Conservation (phyloP, 306 rosid genomes). For the Dryas alaskensis region DNA sequence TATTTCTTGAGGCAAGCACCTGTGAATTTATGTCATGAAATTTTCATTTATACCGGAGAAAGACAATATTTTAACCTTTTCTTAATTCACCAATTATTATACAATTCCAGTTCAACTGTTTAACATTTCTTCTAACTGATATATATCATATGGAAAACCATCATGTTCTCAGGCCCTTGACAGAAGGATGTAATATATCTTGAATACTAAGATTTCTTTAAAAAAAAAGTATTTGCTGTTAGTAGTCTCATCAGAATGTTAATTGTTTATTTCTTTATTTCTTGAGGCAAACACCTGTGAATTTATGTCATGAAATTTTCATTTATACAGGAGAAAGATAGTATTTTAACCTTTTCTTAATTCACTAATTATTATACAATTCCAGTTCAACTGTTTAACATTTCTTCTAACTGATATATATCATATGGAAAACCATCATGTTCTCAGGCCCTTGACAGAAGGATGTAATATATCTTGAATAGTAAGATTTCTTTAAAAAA, state of each 20-base stretch:
- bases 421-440: neutral
- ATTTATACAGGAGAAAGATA: neutral
- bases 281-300: neutral
- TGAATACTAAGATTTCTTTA: too few relatives aligned
- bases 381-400: neutral
- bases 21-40: neutral
- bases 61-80: neutral
- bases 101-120: neutral
- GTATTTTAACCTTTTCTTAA: neutral
- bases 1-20: conserved; percentile 8
- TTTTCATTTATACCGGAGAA: neutral
- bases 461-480: too few relatives aligned
- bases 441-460: neutral
- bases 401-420: neutral
- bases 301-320: neutral
- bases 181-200: too few relatives aligned
- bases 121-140: neutral
- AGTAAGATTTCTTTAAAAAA: too few relatives aligned
- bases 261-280: conserved; percentile 1
- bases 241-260: neutral
- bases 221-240: too few relatives aligned
- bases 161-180: neutral
- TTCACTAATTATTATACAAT: neutral
- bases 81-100: neutral
- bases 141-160: neutral